Evolutionary conservation across 805 yeast genomes (phyloP), one percentile per base, ranked within the genome.

Genomic region (Nadsonia fulvescens): DNA sequence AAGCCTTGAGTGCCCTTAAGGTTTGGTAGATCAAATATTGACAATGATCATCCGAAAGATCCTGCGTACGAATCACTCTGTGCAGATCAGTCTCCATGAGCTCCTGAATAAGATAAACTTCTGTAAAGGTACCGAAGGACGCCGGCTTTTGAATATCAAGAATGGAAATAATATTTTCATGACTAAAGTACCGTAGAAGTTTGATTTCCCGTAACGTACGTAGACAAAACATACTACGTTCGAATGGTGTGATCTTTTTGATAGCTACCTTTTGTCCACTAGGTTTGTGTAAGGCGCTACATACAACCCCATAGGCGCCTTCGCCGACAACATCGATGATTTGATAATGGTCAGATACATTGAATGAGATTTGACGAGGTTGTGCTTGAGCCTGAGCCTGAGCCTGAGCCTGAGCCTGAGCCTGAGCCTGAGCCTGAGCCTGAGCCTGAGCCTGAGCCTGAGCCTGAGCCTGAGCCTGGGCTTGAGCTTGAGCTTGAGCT

Each of bases 11-110:
- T 1, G 93, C 96, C 27, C 94, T 59, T 32, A 86, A 54, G 0
- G 91, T 79, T 51, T 86, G 96, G 51, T 86, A 86, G 12, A 78
- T 66, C 46, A 86, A 86, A 49, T 82, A 82, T 48, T 86, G 96
- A 39, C 83, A 72, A 49, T 86, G 96, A 49, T 82, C 93, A 49
- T 86, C 96, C 12, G 78, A 67, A 27, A 86, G 58, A 30, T 65
- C 65, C 51, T 86, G 96, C 11, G 93, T 76, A 37, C 92, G 66
- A 35, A 89, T 86, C 40, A 89, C 89, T 45, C 86, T 93, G 51
- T 86, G 93, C 79, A 89, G 71, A 51, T 89, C 98, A 49, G 96
- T 86, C 48, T 89, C 96, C 96, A 89, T 89, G 39, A 86, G 61
- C 51, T 86, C 98, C 39, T 50, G 54, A 19, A 50, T 77, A 23